phyloP scores from a whole-genome alignment of 345 rosid species.

The Kandelia obovata region DNA sequence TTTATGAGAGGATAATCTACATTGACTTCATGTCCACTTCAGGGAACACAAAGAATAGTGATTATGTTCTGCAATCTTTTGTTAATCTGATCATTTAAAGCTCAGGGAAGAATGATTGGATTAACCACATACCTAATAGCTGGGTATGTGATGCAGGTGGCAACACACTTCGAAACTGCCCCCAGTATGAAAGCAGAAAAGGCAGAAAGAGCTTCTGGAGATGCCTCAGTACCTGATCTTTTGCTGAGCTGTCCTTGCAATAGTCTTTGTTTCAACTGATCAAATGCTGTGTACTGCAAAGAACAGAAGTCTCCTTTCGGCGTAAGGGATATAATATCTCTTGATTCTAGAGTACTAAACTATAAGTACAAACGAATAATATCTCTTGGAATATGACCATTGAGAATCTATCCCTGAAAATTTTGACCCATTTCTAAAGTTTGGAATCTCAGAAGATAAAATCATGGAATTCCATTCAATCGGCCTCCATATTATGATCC shows the following conservation, averaged over 20 bases:
- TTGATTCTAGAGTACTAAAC: background rate
- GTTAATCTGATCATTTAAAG: background rate
- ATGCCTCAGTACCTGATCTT: slow-evolving; percentile 15
- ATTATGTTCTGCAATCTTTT: slow-evolving; percentile 1
- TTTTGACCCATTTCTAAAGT: background rate
- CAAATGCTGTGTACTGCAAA: slow-evolving; percentile 32
- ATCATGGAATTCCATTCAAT: background rate
- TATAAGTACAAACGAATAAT: background rate
- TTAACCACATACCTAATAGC: slow-evolving; percentile 20
- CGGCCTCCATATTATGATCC: too few species aligned
- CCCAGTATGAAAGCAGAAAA: slow-evolving; percentile 29
- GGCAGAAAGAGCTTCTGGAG: slow-evolving; percentile 24
- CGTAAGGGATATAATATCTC: background rate
- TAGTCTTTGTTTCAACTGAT: slow-evolving; percentile 30
- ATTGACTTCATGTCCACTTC: background rate
- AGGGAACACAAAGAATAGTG: background rate
- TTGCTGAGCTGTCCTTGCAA: slow-evolving; percentile 14
- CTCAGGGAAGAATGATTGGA: background rate
- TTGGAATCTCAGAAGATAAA: background rate
- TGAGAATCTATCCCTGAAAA: background rate
- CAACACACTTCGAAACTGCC: slow-evolving; percentile 30
- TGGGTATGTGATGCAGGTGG: slow-evolving; percentile 30
- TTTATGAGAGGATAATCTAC: background rate
- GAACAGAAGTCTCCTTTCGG: background rate
- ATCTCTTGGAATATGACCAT: background rate